These are phyloP conservation scores for Botryotinia calthae DNA, from an alignment of 2,329 filamentous ascomycete genomes.

Conservation along the genomic window DNA sequence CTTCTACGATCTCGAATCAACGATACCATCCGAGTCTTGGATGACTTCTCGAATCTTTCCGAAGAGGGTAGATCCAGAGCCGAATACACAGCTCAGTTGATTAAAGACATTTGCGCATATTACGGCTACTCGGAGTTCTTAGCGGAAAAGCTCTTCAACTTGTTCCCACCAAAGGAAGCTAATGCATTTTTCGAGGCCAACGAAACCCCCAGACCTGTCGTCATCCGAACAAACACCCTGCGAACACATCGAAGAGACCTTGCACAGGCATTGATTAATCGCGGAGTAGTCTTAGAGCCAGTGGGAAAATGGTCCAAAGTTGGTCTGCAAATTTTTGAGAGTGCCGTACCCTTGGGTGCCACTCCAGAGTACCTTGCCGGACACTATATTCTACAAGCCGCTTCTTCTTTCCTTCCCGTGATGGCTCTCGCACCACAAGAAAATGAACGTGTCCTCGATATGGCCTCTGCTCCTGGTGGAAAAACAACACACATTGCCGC, in stretches of 20 bases:
- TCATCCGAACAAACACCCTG: slow-evolving; percentile 95
- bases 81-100: slow-evolving; percentile 82
- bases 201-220: slow-evolving; percentile 88
- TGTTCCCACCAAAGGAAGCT: slow-evolving; percentile 90
- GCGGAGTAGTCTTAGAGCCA: slow-evolving; percentile 91
- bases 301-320: slow-evolving; percentile 99
- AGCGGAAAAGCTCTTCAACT: slow-evolving; percentile 91
- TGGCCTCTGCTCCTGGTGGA: slow-evolving; percentile 93
- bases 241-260: slow-evolving; percentile 74
- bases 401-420: slow-evolving; percentile 93
- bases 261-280: slow-evolving; percentile 90
- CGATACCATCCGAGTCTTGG: slow-evolving; percentile 86
- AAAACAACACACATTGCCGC: slow-evolving; percentile 97
- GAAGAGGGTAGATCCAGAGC: slow-evolving; percentile 78
- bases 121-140: slow-evolving; percentile 94
- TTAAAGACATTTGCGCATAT: slow-evolving; percentile 93
- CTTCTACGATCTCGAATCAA: slow-evolving; percentile 85
- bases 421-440: slow-evolving; percentile 96
- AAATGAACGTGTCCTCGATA: slow-evolving; percentile 83
- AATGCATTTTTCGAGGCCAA: slow-evolving; percentile 99
- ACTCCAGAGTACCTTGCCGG: slow-evolving; percentile 97
- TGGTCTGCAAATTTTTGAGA: slow-evolving; percentile 93
- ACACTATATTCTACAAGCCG: slow-evolving; percentile 96
- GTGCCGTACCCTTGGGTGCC: slow-evolving; percentile 74
- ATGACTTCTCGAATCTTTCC: slow-evolving; percentile 79